A percentile compares a stretch with the other conserved stretches of the same genome.
phyloP scores from a whole-genome alignment of 306 rosid genomes.

The Corylus americana region DNA sequence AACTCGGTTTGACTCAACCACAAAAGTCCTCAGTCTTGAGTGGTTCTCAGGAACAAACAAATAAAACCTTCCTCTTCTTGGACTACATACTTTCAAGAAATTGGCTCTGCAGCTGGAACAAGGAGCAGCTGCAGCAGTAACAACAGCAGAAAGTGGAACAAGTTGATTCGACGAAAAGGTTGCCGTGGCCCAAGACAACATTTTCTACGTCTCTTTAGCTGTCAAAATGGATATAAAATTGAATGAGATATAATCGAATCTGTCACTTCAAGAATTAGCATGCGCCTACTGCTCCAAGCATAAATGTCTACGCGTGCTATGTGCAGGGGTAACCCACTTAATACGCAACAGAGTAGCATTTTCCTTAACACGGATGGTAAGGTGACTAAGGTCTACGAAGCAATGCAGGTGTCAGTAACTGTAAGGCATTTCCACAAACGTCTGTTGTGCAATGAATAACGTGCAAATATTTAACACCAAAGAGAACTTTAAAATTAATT shows the following conservation, averaged over 20 bases:
- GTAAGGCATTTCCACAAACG: background rate
- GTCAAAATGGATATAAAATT: background rate
- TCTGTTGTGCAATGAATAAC: background rate
- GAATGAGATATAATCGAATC: background rate
- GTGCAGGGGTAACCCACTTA: background rate
- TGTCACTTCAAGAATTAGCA: background rate
- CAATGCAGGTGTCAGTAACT: background rate
- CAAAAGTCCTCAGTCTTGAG: constrained; percentile 31
- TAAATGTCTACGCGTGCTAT: background rate
- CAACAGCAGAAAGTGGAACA: constrained; percentile 29
- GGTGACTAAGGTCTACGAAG: background rate
- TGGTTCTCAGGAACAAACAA: constrained; percentile 25
- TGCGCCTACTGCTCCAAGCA: background rate
- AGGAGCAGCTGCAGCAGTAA: constrained; percentile 24
- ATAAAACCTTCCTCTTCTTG: constrained; percentile 25
- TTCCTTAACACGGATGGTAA: background rate
- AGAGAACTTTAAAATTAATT: too few species aligned
- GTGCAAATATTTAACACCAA: too few species aligned
- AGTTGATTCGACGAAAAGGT: constrained; percentile 29
- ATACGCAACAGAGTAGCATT: background rate
- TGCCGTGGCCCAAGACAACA: constrained; percentile 44
- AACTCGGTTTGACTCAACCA: constrained; percentile 29
- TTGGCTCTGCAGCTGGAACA: constrained; percentile 23
- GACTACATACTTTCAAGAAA: constrained; percentile 25
- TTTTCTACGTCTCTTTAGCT: constrained; percentile 31